These are phyloP conservation scores for Limonium bicolor DNA, from an alignment of 148 eudicot genomes.

Conservation along the genomic window DNA sequence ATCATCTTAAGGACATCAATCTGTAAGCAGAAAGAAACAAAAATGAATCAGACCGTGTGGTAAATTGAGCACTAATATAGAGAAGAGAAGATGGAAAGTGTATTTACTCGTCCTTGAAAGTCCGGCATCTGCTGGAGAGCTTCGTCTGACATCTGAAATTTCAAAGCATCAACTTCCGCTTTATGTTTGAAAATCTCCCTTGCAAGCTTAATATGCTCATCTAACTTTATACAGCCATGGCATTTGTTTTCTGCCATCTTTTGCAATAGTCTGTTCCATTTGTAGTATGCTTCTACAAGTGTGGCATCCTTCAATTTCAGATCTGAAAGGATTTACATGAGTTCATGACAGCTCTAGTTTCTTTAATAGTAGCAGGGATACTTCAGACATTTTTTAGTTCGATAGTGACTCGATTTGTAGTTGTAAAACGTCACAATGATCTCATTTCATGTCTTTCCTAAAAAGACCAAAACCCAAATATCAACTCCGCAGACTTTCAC, in stretches of 20 bases:
- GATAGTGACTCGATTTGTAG: too few relatives aligned
- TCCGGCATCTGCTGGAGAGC: conserved; percentile 99
- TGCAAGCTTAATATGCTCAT: conserved; percentile 65
- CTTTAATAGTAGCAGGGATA: too few relatives aligned
- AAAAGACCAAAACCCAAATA: too few relatives aligned
- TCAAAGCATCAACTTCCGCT: conserved; percentile 64
- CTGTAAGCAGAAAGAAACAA: conserved; percentile 20
- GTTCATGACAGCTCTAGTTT: not conserved
- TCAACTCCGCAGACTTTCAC: too few relatives aligned
- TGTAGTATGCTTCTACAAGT: conserved; percentile 47
- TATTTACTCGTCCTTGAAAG: conserved; percentile 96
- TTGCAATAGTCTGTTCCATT: conserved; percentile 51
- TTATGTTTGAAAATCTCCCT: conserved; percentile 45
- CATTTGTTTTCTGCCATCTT: conserved; percentile 86
- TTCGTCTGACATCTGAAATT: conserved; percentile 93
- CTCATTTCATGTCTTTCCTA: too few relatives aligned
- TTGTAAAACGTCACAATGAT: too few relatives aligned
- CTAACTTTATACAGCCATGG: conserved; percentile 81
- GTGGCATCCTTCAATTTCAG: conserved; percentile 63
- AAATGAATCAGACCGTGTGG: not conserved
- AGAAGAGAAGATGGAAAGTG: too few relatives aligned
- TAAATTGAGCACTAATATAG: not conserved
- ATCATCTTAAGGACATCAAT: conserved; percentile 75
- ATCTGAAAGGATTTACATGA: conserved; percentile 33
- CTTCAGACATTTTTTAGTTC: too few relatives aligned